Base-by-base conservation (phyloP, 2,329 filamentous ascomycete species). In the Colletotrichum sp. region DNA sequence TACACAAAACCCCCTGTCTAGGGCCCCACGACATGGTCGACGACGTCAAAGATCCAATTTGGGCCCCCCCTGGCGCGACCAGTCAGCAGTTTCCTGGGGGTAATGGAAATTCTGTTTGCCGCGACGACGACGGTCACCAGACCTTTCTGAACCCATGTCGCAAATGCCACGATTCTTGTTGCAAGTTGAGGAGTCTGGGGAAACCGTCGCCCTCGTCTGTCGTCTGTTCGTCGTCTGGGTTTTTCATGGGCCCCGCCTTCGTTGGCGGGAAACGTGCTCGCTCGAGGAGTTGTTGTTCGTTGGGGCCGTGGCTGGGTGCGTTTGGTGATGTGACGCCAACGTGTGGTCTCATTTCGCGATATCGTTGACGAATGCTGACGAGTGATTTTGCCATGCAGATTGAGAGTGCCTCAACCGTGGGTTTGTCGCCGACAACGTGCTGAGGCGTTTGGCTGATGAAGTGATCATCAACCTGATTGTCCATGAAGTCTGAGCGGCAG, bases 11-110 rank as follows among this genome's bases (percentile, higher is more conserved):
- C 64, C 64, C 74, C 70, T 69, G 52, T 13, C 44, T 22, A 34
- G 59, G 65, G 57, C 62, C 44, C 44, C 52, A 62, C 22, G 49
- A 39, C 59, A 71, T 69, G 66, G 32, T 27, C 70, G n/a, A 74
- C 70, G 64, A 69, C 70, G 74, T 76, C 74, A 73, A 76, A 44
- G 39, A 70, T 62, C 62, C 52, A 69, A 34, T 55, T 29, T 49
- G 27, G 32, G 29, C 22, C 61, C 49, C 59, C 62, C 44, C 32
- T 36, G 62, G 6, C 32, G 62, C 61, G 67, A 75, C 75, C 75
- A 77, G 15, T 77, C 75, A 77, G 32, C 52, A 39, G 32, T 77
- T 77, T 77, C 52, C 66, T 77, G 75, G 75, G 75, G 75, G 75
- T 77, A 77, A 77, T 77, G 71, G 71, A 73, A 76, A 76, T 63